These are phyloP conservation scores for Trichocladium antarcticum DNA, from an alignment of 495 filamentous ascomycete genomes.

Conservation along the genomic window DNA sequence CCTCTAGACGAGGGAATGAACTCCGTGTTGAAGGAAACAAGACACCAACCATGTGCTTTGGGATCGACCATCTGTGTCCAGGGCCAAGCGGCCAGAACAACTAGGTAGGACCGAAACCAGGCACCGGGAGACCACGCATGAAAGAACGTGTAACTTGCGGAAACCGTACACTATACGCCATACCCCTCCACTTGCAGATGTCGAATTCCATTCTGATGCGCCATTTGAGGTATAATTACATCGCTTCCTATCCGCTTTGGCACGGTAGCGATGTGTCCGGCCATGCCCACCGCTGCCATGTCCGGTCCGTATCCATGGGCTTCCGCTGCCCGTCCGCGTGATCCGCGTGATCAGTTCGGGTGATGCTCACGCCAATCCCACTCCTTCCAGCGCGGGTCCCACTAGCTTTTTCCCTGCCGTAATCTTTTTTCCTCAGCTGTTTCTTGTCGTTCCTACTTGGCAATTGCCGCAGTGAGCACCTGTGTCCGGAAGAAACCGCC, in stretches of 20 bases:
- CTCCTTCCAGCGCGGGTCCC: neutral
- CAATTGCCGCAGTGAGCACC: slow-evolving; percentile 52
- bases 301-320: neutral
- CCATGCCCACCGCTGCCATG: neutral
- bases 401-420: neutral
- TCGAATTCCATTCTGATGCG: slow-evolving; percentile 7
- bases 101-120: too few relatives aligned
- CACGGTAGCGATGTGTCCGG: neutral
- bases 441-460: slow-evolving; percentile 21
- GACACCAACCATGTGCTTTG: too few relatives aligned
- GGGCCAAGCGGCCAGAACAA: too few relatives aligned
- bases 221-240: slow-evolving; percentile 12
- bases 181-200: too few relatives aligned
- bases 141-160: too few relatives aligned
- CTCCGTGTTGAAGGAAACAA: too few relatives aligned
- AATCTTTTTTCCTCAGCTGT: neutral
- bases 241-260: slow-evolving; percentile 1
- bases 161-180: too few relatives aligned
- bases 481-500: slow-evolving; percentile 85
- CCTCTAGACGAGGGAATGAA: too few relatives aligned
- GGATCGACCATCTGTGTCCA: too few relatives aligned
- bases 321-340: neutral
- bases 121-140: too few relatives aligned
- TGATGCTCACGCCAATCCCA: neutral
- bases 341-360: neutral